Percentiles rank a stretch among this genome's conserved stretches.
Conservation (phyloP, 2,329 filamentous ascomycete species). For the Calcarisporium arbuscula region DNA sequence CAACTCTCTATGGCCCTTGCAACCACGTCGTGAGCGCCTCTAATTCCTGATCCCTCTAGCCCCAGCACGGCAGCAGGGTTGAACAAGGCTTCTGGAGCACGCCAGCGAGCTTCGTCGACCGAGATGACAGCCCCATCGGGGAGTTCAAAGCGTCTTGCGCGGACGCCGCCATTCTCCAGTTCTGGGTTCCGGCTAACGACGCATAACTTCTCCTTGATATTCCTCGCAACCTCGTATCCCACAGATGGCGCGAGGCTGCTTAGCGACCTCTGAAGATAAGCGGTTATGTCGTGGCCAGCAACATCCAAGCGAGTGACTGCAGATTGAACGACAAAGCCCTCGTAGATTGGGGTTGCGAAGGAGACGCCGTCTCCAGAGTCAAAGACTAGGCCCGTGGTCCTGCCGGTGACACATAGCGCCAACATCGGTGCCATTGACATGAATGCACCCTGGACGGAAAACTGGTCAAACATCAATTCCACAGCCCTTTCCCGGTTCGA, state of each 20-base stretch:
- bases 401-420: conserved; percentile 98
- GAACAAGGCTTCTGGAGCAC: conserved; percentile 98
- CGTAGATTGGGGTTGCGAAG: conserved; percentile 99
- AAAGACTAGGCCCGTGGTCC: conserved; percentile 99
- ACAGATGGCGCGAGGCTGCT: conserved; percentile 99
- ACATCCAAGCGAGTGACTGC: conserved; percentile 99
- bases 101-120: conserved; percentile 99
- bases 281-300: conserved; percentile 99
- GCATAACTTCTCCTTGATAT: conserved; percentile 99
- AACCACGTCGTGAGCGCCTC: conserved; percentile 98
- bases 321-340: conserved; percentile 99
- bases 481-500: conserved; percentile 99
- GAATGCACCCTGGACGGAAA: conserved; percentile 99
- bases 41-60: conserved; percentile 98
- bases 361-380: conserved; percentile 99
- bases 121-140: conserved; percentile 99
- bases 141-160: conserved; percentile 99
- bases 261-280: conserved; percentile 99
- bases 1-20: conserved; percentile 99
- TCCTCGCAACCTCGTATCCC: conserved; percentile 99
- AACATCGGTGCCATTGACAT: conserved; percentile 99
- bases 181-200: conserved; percentile 99
- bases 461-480: conserved; percentile 99
- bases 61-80: conserved; percentile 93
- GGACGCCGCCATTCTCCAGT: conserved; percentile 98